phyloP scores from a whole-genome alignment of 352 stramenopile genomes.

The Thraustotheca clavata region DNA sequence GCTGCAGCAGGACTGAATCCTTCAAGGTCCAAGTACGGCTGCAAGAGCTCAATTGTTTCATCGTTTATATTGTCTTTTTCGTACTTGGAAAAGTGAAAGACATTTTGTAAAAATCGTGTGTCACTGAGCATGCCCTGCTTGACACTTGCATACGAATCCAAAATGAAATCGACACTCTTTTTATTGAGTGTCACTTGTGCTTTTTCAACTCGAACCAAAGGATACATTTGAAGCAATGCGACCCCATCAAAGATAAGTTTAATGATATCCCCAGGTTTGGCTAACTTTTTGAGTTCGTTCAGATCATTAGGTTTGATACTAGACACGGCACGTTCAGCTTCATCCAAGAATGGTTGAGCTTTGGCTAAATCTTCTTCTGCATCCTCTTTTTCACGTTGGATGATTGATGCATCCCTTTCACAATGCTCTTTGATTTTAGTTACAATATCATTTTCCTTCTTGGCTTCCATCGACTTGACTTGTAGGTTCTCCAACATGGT shows the following conservation, averaged over 20 bases:
- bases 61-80: conserved; percentile 91
- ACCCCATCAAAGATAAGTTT: conserved; percentile 92
- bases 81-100: conserved; percentile 87
- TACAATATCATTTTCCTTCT: conserved; percentile 87
- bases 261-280: conserved; percentile 87
- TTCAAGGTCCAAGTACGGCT: conserved; percentile 83
- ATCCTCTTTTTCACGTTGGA: conserved; percentile 77
- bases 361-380: conserved; percentile 84
- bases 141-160: conserved; percentile 81
- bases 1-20: conserved; percentile 72
- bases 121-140: conserved; percentile 83
- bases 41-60: conserved; percentile 89
- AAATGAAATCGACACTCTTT: conserved; percentile 68
- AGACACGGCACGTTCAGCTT: conserved; percentile 76
- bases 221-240: conserved; percentile 78
- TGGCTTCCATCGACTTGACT: conserved; percentile 73
- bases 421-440: conserved; percentile 83
- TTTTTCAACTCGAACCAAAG: conserved; percentile 62
- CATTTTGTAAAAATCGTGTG: conserved; percentile 79
- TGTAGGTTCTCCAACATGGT: conserved; percentile 75
- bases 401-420: conserved; percentile 62
- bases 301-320: conserved; percentile 86
- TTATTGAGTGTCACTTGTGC: conserved; percentile 66
- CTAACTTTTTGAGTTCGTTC: conserved; percentile 89
- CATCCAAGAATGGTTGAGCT: conserved; percentile 86